Percentiles rank a stretch among this genome's conserved stretches.
Evolutionary conservation across 2,329 filamentous ascomycete genomes (phyloP).

Genomic region (Colletotrichum sp.): DNA sequence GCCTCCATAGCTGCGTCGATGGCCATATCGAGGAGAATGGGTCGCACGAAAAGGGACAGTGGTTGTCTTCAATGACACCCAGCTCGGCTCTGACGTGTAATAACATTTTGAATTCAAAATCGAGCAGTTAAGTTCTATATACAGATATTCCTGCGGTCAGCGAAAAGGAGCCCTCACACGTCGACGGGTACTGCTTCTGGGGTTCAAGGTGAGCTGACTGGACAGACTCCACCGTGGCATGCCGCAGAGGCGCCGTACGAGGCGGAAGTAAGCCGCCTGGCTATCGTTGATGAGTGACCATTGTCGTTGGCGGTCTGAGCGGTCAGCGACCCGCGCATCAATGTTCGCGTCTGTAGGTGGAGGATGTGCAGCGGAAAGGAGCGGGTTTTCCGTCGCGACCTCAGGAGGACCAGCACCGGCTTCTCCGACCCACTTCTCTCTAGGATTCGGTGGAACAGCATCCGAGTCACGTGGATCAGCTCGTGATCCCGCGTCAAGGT

Average conservation of each 20-base stretch:
- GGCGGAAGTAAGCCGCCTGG: background rate
- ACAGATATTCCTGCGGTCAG: background rate
- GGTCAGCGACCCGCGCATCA: background rate
- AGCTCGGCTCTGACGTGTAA: background rate
- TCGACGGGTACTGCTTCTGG: background rate
- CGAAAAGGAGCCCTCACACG: accelerated
- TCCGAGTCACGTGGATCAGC: accelerated
- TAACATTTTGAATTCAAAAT: background rate
- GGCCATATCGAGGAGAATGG: background rate
- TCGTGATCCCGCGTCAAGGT: background rate
- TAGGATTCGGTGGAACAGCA: background rate
- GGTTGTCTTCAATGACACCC: accelerated
- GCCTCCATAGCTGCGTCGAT: no score
- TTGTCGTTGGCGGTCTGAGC: accelerated
- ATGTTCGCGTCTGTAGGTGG: background rate
- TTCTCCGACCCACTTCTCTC: background rate
- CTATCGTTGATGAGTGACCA: background rate
- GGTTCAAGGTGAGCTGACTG: background rate
- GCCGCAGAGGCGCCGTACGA: background rate
- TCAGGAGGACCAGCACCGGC: background rate
- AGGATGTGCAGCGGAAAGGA: background rate
- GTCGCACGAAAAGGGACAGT: background rate
- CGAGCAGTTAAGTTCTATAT: background rate
- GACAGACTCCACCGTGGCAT: background rate
- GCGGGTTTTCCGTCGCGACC: background rate